Evolutionary conservation across 169 alveolate species (phyloP), one percentile per base, ranked within the genome.

Genomic region (Plasmodium adleri): DNA sequence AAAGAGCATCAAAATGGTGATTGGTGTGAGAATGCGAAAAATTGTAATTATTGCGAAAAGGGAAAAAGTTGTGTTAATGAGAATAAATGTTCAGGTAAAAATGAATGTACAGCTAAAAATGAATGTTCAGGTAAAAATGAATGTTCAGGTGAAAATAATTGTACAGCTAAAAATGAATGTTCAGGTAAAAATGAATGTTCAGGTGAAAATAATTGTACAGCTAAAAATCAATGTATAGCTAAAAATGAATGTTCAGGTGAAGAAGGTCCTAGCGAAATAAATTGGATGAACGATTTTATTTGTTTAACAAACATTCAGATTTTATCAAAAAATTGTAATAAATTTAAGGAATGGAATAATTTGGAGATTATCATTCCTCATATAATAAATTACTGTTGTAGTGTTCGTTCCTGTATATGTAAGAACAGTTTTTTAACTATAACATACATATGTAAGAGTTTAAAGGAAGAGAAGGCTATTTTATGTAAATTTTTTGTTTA

Each of bases 361-460:
- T 22, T 83, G 26, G 73, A 67, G 63, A 22, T 12, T 45, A 20
- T 83, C 1, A 20, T 83, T 7, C 76, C 91, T 13, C 20, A 83
- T 50, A 49, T 83, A 54, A 83, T 72, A 49, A 45, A 60, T 43
- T 72, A 54, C 47, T 68, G 91, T 15, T 56, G 83, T 15, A 83
- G 74, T 8, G 72, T 72, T 26, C 12, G 91, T 54, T 83, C 91
- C 0, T 39, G 91, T 68, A 52, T 83, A 22, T 56, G 91, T 32
- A 83, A 83, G 59, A 83, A 68, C 20, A 70, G 91, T 32, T 83
- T 83, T 22, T 43, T 83, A 43, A 83, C 91, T 9, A 83, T 83
- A 59, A 83, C 68, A 49, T 75, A 83, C 43, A 9, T 83, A 12
- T 83, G 91, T 68, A 83, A 20, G 26, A 83, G 91, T 72, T 63